Percentiles rank a stretch among this genome's conserved stretches.
Conservation (phyloP, 768 basidiomycete genomes). For the Cystofilobasidium macerans region DNA sequence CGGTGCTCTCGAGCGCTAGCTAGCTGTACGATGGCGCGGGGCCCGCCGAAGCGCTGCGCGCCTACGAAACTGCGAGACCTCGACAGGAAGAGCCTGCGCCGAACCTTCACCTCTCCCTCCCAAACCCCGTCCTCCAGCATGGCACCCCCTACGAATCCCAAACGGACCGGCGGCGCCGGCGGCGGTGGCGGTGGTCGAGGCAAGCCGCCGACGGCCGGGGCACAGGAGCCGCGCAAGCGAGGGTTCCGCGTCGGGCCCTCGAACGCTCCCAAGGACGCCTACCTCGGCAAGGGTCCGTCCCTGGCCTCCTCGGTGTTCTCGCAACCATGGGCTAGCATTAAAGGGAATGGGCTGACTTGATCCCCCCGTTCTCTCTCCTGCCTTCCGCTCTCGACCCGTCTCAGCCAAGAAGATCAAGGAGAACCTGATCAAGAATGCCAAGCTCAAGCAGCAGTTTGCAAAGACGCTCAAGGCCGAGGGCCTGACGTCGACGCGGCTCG, state of each 20-base stretch:
- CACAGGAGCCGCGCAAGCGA: slow-evolving; percentile 15
- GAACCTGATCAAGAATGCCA: slow-evolving; percentile 23
- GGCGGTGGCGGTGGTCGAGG: too few relatives aligned
- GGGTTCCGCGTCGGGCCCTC: slow-evolving; percentile 39
- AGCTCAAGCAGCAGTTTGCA: slow-evolving; percentile 21
- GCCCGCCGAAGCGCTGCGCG: too few relatives aligned
- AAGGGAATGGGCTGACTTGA: neutral
- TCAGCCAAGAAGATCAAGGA: slow-evolving; percentile 26
- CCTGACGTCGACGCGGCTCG: slow-evolving; percentile 13
- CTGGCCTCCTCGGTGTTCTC: neutral
- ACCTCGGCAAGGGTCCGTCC: slow-evolving; percentile 38
- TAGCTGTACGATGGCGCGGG: too few relatives aligned
- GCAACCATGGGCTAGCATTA: too few relatives aligned
- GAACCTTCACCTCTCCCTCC: too few relatives aligned
- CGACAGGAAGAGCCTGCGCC: too few relatives aligned
- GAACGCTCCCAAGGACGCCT: slow-evolving; percentile 37
- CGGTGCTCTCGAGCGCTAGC: too few relatives aligned
- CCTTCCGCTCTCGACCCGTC: neutral
- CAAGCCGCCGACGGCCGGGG: neutral
- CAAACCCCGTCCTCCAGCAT: too few relatives aligned
- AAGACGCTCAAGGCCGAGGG: slow-evolving; percentile 25
- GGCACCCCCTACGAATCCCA: too few relatives aligned
- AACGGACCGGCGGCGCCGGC: too few relatives aligned
- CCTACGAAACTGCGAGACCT: too few relatives aligned
- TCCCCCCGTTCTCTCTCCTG: neutral